Conservation (phyloP, 164 flowering plant genomes). For the Warburgia ugandensis region DNA sequence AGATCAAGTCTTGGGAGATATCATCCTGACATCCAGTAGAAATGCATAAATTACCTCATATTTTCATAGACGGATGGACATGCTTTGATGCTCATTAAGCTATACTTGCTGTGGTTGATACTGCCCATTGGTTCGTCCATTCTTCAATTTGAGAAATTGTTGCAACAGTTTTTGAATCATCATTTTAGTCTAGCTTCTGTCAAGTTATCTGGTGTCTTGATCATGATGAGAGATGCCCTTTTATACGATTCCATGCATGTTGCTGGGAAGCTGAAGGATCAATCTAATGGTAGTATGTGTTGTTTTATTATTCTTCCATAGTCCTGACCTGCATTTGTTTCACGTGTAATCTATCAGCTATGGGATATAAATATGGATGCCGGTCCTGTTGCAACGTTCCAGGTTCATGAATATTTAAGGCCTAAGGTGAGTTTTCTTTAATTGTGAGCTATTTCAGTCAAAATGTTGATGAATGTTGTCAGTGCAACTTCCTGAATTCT, state of each 20-base stretch:
- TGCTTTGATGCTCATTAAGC: no score
- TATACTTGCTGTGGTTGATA: no score
- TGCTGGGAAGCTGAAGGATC: not conserved
- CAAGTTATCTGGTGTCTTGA: no score
- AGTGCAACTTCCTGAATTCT: not conserved
- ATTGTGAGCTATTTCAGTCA: not conserved
- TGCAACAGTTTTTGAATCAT: no score
- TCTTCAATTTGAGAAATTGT: no score
- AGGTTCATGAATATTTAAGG: constrained; percentile 93
- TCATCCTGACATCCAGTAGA: no score
- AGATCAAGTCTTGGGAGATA: no score
- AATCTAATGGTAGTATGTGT: not conserved
- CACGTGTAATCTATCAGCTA: constrained; percentile 41
- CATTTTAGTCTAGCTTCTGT: no score
- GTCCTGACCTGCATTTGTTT: not conserved
- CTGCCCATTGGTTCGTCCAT: no score
- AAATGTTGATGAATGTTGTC: not conserved
- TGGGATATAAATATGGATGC: constrained; percentile 99
- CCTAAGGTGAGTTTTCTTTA: constrained; percentile 55
- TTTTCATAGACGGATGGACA: no score
- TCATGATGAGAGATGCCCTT: no score
- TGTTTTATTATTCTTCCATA: not conserved
- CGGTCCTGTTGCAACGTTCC: constrained; percentile 92
- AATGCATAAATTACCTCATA: no score
- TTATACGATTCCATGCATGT: not conserved